Evolutionary conservation across 1,139 yeast species (phyloP).

Genomic region (Yamadazyma spencermartinsiae): DNA sequence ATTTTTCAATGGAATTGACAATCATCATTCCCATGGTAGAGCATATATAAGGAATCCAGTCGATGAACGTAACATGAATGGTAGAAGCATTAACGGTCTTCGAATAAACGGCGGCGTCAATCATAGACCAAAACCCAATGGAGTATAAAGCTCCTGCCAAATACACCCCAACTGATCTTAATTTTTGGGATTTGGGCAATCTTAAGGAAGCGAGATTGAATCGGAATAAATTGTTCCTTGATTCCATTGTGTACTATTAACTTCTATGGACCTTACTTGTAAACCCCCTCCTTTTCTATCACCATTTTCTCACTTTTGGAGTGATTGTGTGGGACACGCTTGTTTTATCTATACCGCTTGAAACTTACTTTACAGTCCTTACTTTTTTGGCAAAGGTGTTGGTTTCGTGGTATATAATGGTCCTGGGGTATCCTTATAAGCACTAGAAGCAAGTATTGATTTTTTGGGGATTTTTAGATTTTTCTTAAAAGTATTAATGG

Average conservation of each 20-base stretch:
- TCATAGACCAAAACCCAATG: constrained; percentile 83
- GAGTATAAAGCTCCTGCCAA: constrained; percentile 78
- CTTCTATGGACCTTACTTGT: not conserved
- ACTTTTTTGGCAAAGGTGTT: too few relatives aligned
- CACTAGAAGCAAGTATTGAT: too few relatives aligned
- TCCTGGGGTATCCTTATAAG: not conserved
- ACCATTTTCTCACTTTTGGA: not conserved
- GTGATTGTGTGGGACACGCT: too few relatives aligned
- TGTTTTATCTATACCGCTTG: too few relatives aligned
- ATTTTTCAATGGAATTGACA: constrained; percentile 88
- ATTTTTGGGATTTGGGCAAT: constrained; percentile 67
- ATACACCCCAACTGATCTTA: constrained; percentile 76
- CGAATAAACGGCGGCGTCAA: constrained; percentile 87
- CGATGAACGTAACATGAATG: constrained; percentile 86
- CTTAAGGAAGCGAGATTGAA: constrained; percentile 50
- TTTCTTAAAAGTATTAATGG: not conserved
- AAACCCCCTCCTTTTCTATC: not conserved
- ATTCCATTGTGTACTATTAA: constrained; percentile 28
- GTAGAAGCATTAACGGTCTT: constrained; percentile 81
- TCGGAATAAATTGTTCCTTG: constrained; percentile 44
- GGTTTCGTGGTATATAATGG: not conserved
- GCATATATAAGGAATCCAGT: constrained; percentile 93
- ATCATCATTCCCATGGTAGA: constrained; percentile 89
- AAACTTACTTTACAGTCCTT: too few relatives aligned
- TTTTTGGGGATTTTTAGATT: not conserved